Base-by-base conservation (phyloP, 495 filamentous ascomycete genomes). In the Aspergillus taichungensis region DNA sequence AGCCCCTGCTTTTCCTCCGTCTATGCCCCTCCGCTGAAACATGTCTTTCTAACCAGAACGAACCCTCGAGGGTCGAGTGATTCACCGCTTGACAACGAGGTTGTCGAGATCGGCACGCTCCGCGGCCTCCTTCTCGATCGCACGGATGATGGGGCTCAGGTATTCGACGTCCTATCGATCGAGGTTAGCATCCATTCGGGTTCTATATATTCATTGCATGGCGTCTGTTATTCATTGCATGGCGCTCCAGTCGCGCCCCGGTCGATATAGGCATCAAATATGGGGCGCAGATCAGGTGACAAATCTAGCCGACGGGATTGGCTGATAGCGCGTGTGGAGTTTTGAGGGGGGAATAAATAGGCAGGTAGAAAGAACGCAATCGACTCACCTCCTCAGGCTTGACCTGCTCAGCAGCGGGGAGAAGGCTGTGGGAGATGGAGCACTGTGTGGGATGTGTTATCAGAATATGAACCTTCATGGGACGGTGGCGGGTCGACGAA, bases 21-120 rank as follows among this genome's bases (percentile, higher is more conserved):
- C 48, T 56, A 53, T 53, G 46, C 48, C 56, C 50, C 52, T 43
- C 41, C 42, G 44, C 40, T 52, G 42, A 34, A 48, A 46, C 45
- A 53, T 52, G 47, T 48, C 36, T 46, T 47, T 58, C 46, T 54
- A 51, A 55, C 50, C 43, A 46, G 43, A 54, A 35, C 34, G 45
- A 40, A 43, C 42, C 32, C 18, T 9, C 34, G 44, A 31, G 34
- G 31, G 29, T 40, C n/a, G 45, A 48, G 45, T 38, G 42, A 41
- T 62, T 65, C 66, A 68, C 54, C 64, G 62, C 69, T 76, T 80
- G 58, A 91, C 62, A 45, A 82, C 70, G 74, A 96, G 74, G 52
- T 82, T 76, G 66, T 97, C 89, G 55, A 98, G 71, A 55, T 90
- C 87, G 38, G 73, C 72, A 57, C 83, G 77, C 76, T 98, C 92